Evolutionary conservation across 2,329 filamentous ascomycete genomes (phyloP).

Genomic region (Coccinonectria pachysandricola): DNA sequence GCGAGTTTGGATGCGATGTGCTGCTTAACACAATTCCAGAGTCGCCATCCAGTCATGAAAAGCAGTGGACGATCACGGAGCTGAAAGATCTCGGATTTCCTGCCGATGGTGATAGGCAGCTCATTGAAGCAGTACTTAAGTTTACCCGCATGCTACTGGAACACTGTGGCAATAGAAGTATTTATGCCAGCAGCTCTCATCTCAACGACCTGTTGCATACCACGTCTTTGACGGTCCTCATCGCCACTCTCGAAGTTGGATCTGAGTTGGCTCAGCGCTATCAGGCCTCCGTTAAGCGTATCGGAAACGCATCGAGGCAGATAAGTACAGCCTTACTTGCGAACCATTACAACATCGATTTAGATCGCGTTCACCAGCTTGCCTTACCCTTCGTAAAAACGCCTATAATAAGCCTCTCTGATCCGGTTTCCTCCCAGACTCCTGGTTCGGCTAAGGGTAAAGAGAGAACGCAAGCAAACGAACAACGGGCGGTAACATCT

Average conservation of each 20-base stretch:
- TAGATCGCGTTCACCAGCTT: constrained; percentile 76
- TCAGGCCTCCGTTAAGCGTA: constrained; percentile 74
- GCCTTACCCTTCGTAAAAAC: constrained; percentile 75
- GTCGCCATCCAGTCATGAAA: constrained; percentile 39
- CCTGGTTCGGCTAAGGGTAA: constrained; percentile 59
- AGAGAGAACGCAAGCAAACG: constrained; percentile 46
- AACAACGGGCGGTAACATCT: constrained; percentile 39
- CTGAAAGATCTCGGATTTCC: constrained; percentile 53
- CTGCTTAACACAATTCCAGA: constrained; percentile 48
- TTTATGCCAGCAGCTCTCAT: constrained; percentile 88
- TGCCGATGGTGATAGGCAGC: constrained; percentile 65
- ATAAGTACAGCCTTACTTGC: constrained; percentile 65
- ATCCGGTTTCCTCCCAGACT: constrained; percentile 42
- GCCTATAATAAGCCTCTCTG: constrained; percentile 40
- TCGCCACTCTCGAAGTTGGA: constrained; percentile 67
- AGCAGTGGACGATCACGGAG: constrained; percentile 32
- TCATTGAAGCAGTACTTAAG: constrained; percentile 69
- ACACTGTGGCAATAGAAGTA: constrained; percentile 91
- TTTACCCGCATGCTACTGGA: constrained; percentile 86
- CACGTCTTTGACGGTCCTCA: constrained; percentile 68
- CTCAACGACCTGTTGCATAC: constrained; percentile 84
- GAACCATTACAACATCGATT: constrained; percentile 73
- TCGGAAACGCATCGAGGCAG: constrained; percentile 52
- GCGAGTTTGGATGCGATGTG: constrained; percentile 60
- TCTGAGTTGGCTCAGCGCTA: constrained; percentile 87